A percentile compares a stretch with the other conserved stretches of the same genome.
Evolutionary conservation across 2,329 filamentous ascomycete species (phyloP).

Genomic region (Chalaropsis ovoidea): DNA sequence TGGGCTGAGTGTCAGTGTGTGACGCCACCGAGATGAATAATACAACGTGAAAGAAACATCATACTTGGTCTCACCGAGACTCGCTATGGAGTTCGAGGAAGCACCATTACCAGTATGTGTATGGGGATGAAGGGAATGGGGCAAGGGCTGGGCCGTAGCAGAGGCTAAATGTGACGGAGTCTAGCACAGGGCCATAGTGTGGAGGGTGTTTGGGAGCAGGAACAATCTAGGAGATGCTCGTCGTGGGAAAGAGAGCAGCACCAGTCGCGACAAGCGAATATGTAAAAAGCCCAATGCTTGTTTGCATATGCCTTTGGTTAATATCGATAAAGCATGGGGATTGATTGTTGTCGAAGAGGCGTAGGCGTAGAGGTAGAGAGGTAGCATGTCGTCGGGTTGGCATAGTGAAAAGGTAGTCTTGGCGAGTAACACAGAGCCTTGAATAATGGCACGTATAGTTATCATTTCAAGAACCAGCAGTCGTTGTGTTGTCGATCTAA

Average conservation of each 20-base stretch:
- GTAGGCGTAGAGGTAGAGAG: neutral
- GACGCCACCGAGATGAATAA: neutral
- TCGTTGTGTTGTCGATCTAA: neutral
- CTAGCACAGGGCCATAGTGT: neutral
- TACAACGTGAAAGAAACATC: conserved; percentile 2
- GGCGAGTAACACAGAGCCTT: neutral
- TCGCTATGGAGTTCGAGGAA: neutral
- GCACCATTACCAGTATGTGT: neutral
- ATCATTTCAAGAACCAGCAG: neutral
- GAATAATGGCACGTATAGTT: neutral
- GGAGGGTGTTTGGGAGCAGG: neutral
- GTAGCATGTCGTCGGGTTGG: too few species aligned
- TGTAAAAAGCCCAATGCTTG: neutral
- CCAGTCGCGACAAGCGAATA: neutral
- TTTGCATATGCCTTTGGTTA: neutral
- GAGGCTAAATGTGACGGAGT: neutral
- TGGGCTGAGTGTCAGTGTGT: neutral
- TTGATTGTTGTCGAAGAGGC: neutral
- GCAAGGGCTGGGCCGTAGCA: neutral
- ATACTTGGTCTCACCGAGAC: neutral
- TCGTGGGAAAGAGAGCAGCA: neutral
- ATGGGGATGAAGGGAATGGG: neutral
- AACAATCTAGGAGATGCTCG: neutral
- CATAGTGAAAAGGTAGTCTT: neutral
- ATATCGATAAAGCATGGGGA: neutral